A percentile compares a stretch with the other conserved stretches of the same genome.
Evolutionary conservation across 805 yeast species (phyloP).

Genomic region (Yarrowia sp.): DNA sequence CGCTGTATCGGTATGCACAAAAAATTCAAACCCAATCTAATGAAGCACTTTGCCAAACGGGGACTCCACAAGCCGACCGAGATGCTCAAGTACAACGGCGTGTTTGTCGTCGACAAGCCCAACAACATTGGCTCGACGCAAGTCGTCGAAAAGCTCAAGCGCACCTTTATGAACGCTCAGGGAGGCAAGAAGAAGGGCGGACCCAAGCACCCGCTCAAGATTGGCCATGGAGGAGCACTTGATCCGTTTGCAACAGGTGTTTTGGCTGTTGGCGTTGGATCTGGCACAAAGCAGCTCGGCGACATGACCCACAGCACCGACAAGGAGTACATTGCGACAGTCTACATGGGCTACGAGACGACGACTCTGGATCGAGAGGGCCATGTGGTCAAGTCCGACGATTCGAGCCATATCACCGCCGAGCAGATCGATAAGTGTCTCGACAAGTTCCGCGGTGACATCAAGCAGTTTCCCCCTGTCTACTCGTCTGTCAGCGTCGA

Average conservation of each 20-base stretch:
- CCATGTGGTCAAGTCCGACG: slow-evolving; percentile 55
- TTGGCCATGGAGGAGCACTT: slow-evolving; percentile 98
- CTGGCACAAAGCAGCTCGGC: slow-evolving; percentile 80
- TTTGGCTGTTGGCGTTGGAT: slow-evolving; percentile 81
- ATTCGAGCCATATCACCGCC: slow-evolving; percentile 54
- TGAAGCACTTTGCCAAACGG: background rate
- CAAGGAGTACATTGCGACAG: slow-evolving; percentile 80
- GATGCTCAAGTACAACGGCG: slow-evolving; percentile 53
- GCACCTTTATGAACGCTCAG: slow-evolving; percentile 56
- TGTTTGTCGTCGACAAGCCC: slow-evolving; percentile 90
- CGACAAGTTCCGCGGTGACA: slow-evolving; percentile 70
- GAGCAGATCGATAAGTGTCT: slow-evolving; percentile 52
- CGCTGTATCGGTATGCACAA: too few relatives aligned
- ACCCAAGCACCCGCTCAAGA: slow-evolving; percentile 67
- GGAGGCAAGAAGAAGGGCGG: slow-evolving; percentile 52
- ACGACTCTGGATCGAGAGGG: slow-evolving; percentile 96
- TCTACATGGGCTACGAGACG: slow-evolving; percentile 83
- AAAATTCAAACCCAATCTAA: background rate
- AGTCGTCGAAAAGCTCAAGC: slow-evolving; percentile 65
- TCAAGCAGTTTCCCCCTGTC: slow-evolving; percentile 91
- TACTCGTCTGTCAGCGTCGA: slow-evolving; percentile 91
- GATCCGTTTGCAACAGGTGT: slow-evolving; percentile 98
- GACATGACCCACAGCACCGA: slow-evolving; percentile 69
- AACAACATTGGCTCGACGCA: slow-evolving; percentile 78
- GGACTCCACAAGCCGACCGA: background rate